Evolutionary conservation across 768 basidiomycete species (phyloP).

Genomic region (Phlegmacium glaucopus): DNA sequence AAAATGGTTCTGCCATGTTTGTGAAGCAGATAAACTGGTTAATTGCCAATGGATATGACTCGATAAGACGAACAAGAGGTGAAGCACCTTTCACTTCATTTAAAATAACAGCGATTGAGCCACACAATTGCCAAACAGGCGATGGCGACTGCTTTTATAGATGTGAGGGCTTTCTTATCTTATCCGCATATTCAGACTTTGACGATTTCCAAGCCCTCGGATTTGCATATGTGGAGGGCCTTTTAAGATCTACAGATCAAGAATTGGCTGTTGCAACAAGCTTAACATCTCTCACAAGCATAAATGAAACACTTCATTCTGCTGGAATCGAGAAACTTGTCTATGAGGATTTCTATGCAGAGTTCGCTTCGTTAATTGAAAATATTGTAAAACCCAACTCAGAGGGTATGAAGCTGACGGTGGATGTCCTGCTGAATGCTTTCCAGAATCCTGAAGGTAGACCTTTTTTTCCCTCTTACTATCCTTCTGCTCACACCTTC

Average conservation of each 20-base stretch:
- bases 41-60: conserved; percentile 54
- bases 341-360: conserved; percentile 73
- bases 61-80: conserved; percentile 72
- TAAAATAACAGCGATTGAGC: not conserved
- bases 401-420: conserved; percentile 32
- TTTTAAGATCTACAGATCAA: conserved; percentile 47
- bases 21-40: conserved; percentile 76
- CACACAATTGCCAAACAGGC: conserved; percentile 35
- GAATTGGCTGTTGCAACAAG: conserved; percentile 46
- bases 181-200: not conserved
- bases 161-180: conserved; percentile 42
- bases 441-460: conserved; percentile 56
- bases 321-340: conserved; percentile 66
- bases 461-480: conserved; percentile 7
- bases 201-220: conserved; percentile 56
- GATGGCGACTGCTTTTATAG: conserved; percentile 94
- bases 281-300: conserved; percentile 47
- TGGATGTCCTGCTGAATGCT: conserved; percentile 36
- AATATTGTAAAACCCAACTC: conserved; percentile 35
- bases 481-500: not conserved
- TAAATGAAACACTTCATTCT: conserved; percentile 45
- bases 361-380: conserved; percentile 51
- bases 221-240: conserved; percentile 76
- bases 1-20: conserved; percentile 54
- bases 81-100: conserved; percentile 15